A percentile compares a stretch with the other conserved stretches of the same genome.
Conservation (phyloP, 495 filamentous ascomycete species). For the Copromyces sp. region DNA sequence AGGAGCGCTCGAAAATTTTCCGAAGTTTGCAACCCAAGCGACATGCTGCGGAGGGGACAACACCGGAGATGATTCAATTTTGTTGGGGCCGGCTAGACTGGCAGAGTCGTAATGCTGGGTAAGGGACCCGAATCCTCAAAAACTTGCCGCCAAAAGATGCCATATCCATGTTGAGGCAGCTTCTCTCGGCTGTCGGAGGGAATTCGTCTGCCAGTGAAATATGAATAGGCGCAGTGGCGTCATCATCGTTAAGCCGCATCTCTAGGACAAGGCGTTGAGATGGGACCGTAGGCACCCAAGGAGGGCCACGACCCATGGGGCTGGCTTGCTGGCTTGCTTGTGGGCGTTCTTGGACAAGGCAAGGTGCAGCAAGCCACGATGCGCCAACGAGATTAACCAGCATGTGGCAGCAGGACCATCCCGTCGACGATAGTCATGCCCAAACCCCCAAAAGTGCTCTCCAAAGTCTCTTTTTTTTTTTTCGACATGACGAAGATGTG, state of each 20-base stretch:
- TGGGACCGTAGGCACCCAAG: neutral
- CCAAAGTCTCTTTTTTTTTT: neutral
- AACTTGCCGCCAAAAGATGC: neutral
- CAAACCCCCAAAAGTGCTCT: neutral
- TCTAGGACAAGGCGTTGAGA: neutral
- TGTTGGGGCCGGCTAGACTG: neutral
- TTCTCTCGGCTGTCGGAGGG: neutral
- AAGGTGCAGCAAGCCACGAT: slow-evolving; percentile 2
- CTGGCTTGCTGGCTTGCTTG: neutral
- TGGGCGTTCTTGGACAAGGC: neutral
- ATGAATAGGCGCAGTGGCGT: neutral
- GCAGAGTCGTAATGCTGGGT: neutral
- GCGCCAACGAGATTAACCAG: slow-evolving; percentile 1
- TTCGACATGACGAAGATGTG: neutral
- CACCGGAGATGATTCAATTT: neutral
- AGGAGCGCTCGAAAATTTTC: neutral
- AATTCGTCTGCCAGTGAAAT: neutral
- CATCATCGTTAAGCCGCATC: neutral
- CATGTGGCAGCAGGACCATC: slow-evolving; percentile 4
- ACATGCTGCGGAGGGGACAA: neutral
- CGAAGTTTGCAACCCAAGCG: neutral
- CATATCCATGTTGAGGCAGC: neutral
- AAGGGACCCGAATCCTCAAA: neutral
- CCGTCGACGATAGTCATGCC: neutral
- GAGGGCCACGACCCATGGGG: neutral